Evolutionary conservation across 805 yeast genomes (phyloP).

Genomic region (Saccharomyces mikatae): DNA sequence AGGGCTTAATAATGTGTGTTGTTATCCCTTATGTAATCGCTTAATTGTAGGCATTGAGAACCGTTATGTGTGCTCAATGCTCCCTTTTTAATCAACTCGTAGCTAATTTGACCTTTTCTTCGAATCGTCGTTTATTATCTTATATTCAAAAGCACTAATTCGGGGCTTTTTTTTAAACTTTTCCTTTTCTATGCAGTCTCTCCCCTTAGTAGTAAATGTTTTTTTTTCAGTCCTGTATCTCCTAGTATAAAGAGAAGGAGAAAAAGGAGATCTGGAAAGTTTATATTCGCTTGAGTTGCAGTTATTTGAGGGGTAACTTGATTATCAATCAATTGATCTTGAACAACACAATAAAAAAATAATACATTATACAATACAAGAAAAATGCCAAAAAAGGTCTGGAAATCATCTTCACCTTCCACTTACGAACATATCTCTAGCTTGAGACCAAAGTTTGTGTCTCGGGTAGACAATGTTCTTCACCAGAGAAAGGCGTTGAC

Average conservation of each 20-base stretch:
- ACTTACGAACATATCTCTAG: slow-evolving; percentile 40
- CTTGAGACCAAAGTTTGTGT: slow-evolving; percentile 31
- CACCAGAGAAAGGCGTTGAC: slow-evolving; percentile 17
- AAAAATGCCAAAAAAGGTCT: slow-evolving; percentile 35
- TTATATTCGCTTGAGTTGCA: background rate
- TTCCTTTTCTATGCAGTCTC: background rate
- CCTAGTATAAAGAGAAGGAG: background rate
- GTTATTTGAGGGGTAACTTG: background rate
- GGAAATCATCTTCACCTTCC: slow-evolving; percentile 77
- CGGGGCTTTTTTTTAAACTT: background rate
- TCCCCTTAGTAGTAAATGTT: background rate
- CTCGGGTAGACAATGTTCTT: slow-evolving; percentile 19
- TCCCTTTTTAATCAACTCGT: background rate
- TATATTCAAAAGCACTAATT: background rate
- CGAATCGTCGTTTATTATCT: background rate
- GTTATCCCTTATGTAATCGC: background rate
- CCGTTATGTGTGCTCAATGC: background rate
- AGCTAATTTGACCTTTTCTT: background rate
- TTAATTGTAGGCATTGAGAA: background rate
- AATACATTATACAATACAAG: background rate
- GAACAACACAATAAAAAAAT: background rate
- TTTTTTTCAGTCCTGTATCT: background rate
- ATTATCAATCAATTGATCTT: background rate
- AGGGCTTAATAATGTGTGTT: background rate
- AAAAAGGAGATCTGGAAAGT: background rate